These are phyloP conservation scores for Sugiyamaella neomexicana DNA, from an alignment of 1,139 yeast genomes.

Conservation along the genomic window DNA sequence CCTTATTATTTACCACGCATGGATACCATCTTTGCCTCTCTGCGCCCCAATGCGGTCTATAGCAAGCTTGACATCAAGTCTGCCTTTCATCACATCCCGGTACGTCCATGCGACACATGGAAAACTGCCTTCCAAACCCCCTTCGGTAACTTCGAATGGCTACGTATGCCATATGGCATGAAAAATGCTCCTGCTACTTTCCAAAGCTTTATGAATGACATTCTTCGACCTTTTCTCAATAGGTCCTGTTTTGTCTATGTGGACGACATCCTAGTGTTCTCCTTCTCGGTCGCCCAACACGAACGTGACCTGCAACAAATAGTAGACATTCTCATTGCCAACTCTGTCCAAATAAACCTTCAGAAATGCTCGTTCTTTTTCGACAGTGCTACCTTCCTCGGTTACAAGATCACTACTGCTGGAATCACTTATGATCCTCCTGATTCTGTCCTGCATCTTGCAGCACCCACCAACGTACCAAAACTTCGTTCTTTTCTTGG, in stretches of 20 bases:
- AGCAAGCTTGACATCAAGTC: neutral
- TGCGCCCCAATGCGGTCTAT: neutral
- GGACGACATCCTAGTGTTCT: slow-evolving; percentile 4
- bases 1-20: neutral
- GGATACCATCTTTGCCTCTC: neutral
- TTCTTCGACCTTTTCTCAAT: neutral
- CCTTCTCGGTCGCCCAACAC: neutral
- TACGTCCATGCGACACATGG: neutral
- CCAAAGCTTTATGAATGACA: slow-evolving; percentile 2
- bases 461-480: too few species aligned
- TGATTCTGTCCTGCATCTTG: neutral
- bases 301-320: neutral
- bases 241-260: slow-evolving; percentile 1
- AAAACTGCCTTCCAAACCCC: slow-evolving; percentile 14
- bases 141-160: slow-evolving; percentile 5
- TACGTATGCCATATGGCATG: slow-evolving; percentile 21
- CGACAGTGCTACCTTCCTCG: neutral
- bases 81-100: neutral
- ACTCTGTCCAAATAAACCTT: neutral
- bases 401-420: neutral
- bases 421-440: neutral
- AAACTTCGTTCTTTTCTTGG: neutral
- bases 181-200: slow-evolving; percentile 19
- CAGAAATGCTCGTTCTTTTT: neutral
- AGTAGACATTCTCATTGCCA: neutral